Evolutionary conservation across 208 protist genomes (phyloP), one percentile per base, ranked within the genome.

Genomic region (Wallacemonas sp.): DNA sequence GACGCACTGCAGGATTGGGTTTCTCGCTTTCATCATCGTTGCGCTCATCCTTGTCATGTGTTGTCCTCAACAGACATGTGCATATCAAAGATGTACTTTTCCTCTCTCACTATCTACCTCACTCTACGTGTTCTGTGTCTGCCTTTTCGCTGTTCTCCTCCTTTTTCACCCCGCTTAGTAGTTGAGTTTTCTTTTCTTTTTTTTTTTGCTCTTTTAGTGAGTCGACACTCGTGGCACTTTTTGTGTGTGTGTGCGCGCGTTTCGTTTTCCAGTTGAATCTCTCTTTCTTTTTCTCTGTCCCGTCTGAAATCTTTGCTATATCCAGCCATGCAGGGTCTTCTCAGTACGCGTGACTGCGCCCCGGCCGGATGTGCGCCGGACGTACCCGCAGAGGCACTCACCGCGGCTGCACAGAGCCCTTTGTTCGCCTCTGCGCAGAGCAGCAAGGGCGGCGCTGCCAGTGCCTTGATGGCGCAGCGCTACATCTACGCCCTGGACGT

Each of bases 401-500:
- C 2, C 30, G 23, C 52, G 4, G 52, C 52, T n/a, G 52, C 52
- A 24, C 12, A 41, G 11, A 58, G 52, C 23, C 30, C 52, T 34
- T 17, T 58, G 9, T 33, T 58, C 32, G 32, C 26, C 16, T 26
- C 52, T 3, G 30, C 26, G 8, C 11, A 33, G 30, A 58, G 52
- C 17, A 23, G 21, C 6, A 26, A 30, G 9, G 47, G 47, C 16
- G n/a, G 52, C 52, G 30, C 30, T 2, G 52, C 30, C 14, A 39
- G 16, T 24, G 52, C 52, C 2, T 21, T 58, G 16, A 33, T 67
- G 19, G 24, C 44, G 4, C 60, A 69, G 4, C 49, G 57, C 8
- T 76, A 72, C 54, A 81, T 82, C 65, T 84, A 80, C 44, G 58
- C 83, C 6, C 33, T 95, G 33, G 85, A 95, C 71, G 85, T 91